Base-by-base conservation (phyloP, 305 asterid species). In the Solanum chacoense region DNA sequence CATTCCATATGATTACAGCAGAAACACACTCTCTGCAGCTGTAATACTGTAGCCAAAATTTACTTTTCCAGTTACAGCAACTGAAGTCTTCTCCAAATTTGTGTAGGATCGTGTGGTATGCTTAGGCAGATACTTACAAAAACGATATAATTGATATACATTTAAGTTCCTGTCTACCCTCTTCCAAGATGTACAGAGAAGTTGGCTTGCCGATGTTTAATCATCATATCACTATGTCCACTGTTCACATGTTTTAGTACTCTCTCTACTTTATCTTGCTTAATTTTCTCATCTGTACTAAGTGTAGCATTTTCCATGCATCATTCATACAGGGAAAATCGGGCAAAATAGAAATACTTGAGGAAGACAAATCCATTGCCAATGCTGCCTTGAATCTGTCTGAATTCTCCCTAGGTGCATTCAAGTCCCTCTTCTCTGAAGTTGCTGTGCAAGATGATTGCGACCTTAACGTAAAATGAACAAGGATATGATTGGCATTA, bases 351-450 rank as follows among this genome's bases (percentile, higher is more conserved):
- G 94, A 92, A 86, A 94, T 94, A 86, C 63, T 91, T 45, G 95
- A 94, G 71, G 95, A 93, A 88, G 98, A 96, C 93, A 94, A 90
- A 91, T 22, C 37, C n/a, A 87, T 83, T 78, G 98, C 95, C 1
- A 89, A 87, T 55, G 91, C 93, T 75, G 94, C 94, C 13, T 91
- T 96, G 88, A 45, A 92, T 91, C 88, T 90, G 73, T 92, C 95
- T 84, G 94, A 89, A 84, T 96, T 90, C 90, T 91, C 92, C 35
- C 87, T 88, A n/a, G 92, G 87, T 40, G 37, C 89, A 35, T 94
- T 90, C 90, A 88, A 87, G 38, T 84, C 90, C 87, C 89, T 89
- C 38, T 89, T 72, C 29, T 88, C 85, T 50, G 83, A 87, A 88
- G 73, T 31, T 50, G 72, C 72, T 81, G 3, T 45, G 29, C 26